Conservation (phyloP, 2,329 filamentous ascomycete genomes). For the Phialemoniopsis sp. region DNA sequence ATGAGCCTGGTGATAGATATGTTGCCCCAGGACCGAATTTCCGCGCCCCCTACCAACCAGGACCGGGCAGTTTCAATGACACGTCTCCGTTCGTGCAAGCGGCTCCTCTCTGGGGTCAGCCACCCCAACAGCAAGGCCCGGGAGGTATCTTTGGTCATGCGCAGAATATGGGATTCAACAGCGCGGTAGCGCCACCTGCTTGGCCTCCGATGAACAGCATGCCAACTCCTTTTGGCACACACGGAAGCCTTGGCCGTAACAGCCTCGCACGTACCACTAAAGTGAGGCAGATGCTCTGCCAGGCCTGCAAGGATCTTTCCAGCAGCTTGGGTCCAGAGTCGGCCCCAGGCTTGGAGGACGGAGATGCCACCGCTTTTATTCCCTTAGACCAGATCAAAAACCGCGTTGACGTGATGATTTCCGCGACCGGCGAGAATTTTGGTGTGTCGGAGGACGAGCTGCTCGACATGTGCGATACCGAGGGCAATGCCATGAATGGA, state of each 20-base stretch:
- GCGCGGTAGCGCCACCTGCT: slow-evolving; percentile 11
- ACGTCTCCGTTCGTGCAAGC: too few species aligned
- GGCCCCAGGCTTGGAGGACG: slow-evolving; percentile 20
- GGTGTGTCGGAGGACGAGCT: slow-evolving; percentile 60
- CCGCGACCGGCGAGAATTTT: slow-evolving; percentile 17
- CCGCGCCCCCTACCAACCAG: too few species aligned
- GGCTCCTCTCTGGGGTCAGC: slow-evolving; percentile 4
- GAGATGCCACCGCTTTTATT: slow-evolving; percentile 30
- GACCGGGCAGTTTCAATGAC: too few species aligned
- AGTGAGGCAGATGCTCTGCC: slow-evolving; percentile 71
- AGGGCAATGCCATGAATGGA: slow-evolving; percentile 81
- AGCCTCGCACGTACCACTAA: too few species aligned
- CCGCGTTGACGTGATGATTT: slow-evolving; percentile 10
- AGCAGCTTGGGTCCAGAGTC: slow-evolving; percentile 18
- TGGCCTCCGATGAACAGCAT: slow-evolving; percentile 11
- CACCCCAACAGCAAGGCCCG: slow-evolving; percentile 9
- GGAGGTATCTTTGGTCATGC: slow-evolving; percentile 23
- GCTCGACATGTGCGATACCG: slow-evolving; percentile 82
- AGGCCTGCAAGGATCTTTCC: slow-evolving; percentile 65
- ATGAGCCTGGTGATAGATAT: too few species aligned
- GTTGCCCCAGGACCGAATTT: slow-evolving; percentile 15
- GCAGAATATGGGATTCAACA: slow-evolving; percentile 42
- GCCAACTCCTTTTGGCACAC: slow-evolving; percentile 19
- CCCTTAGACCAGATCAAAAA: slow-evolving; percentile 9
- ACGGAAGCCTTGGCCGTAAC: slow-evolving; percentile 28